phyloP scores from a whole-genome alignment of 2,329 filamentous ascomycete genomes.

The Cordyceps javanica region DNA sequence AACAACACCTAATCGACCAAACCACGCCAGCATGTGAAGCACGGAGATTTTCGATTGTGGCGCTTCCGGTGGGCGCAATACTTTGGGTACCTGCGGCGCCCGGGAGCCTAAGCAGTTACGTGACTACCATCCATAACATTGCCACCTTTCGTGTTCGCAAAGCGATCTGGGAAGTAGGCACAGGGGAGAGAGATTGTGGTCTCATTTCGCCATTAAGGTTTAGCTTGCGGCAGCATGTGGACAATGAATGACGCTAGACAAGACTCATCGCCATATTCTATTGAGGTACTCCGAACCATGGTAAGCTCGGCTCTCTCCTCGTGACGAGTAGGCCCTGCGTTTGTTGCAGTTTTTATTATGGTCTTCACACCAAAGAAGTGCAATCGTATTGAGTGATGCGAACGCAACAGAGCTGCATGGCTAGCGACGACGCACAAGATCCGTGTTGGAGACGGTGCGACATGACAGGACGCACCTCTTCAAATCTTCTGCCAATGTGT shows the following conservation, averaged over 20 bases:
- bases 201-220: constrained; percentile 4
- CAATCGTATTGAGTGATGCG: background rate
- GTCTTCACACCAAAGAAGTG: background rate
- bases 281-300: background rate
- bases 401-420: background rate
- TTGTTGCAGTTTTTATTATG: background rate
- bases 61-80: background rate
- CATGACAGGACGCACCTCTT: background rate
- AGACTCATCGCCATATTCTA: background rate
- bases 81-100: background rate
- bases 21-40: background rate
- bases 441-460: background rate
- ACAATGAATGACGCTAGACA: background rate
- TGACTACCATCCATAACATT: background rate
- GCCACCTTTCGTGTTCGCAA: background rate
- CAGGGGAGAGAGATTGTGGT: background rate
- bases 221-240: background rate
- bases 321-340: background rate
- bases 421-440: background rate
- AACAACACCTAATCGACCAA: background rate
- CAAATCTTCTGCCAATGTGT: background rate
- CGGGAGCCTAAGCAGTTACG: background rate
- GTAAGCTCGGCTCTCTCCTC: too few relatives aligned
- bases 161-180: background rate
- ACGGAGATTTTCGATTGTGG: background rate